Percentiles rank a stretch among this genome's conserved stretches.
Evolutionary conservation across 495 filamentous ascomycete genomes (phyloP).

Genomic region (Geopyxis carbonaria): DNA sequence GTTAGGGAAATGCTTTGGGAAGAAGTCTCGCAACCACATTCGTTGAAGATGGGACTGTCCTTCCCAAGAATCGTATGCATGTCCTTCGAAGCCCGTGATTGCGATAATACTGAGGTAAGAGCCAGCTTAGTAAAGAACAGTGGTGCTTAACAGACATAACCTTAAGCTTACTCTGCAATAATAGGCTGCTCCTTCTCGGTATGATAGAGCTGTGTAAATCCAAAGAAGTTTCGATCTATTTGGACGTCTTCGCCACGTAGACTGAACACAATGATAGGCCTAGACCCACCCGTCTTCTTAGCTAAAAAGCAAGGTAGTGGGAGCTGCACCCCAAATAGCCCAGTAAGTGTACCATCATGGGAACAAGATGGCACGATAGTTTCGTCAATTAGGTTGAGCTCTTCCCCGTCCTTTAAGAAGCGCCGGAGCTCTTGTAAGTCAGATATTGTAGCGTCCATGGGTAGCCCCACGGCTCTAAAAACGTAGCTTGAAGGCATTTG

Average conservation of each 20-base stretch:
- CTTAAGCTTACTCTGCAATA: conserved; percentile 9
- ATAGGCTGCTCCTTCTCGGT: conserved; percentile 1
- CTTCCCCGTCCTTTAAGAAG: not conserved
- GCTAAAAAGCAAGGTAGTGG: not conserved
- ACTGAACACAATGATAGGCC: too few species aligned
- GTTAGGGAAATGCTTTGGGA: conserved; percentile 7
- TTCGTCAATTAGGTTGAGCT: not conserved
- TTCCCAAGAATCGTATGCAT: conserved; percentile 8
- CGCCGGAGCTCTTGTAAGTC: not conserved
- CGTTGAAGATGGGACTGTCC: too few species aligned
- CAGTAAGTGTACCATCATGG: not conserved
- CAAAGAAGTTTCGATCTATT: conserved; percentile 9
- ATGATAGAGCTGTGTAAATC: conserved; percentile 10
- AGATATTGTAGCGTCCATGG: not conserved
- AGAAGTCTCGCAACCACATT: conserved; percentile 10
- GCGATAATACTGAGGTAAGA: conserved; percentile 5
- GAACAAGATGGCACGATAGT: not conserved
- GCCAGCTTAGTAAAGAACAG: not conserved
- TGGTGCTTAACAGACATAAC: not conserved
- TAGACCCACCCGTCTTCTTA: too few species aligned
- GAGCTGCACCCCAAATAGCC: not conserved
- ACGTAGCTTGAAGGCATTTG: not conserved
- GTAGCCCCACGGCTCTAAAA: conserved; percentile 1
- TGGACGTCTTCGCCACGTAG: not conserved
- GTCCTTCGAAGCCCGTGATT: conserved; percentile 5